Percentiles rank a stretch among this genome's conserved stretches.
Conservation (phyloP, 257 asterid genomes). For the Dorcoceras hygrometricum region DNA sequence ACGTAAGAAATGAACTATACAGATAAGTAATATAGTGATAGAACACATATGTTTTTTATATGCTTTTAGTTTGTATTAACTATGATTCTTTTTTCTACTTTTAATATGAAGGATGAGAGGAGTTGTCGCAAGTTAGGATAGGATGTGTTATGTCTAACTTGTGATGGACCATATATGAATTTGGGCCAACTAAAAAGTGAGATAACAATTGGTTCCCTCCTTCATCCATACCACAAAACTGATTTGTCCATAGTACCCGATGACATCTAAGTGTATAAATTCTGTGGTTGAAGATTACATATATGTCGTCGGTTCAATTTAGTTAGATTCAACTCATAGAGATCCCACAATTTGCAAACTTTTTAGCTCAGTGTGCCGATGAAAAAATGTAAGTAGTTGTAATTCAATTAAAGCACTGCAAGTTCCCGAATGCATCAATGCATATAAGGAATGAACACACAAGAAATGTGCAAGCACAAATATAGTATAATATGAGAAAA, state of each 20-base stretch:
- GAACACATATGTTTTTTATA: not conserved
- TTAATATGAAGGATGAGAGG: not conserved
- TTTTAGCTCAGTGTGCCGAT: not conserved
- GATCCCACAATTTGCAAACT: not conserved
- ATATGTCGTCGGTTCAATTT: not conserved
- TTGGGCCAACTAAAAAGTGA: not conserved
- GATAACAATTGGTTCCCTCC: not conserved
- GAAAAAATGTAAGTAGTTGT: not conserved
- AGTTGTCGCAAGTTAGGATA: not conserved
- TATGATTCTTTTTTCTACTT: too few species aligned
- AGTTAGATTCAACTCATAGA: not conserved
- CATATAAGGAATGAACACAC: not conserved
- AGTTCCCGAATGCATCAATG: not conserved
- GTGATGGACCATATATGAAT: not conserved
- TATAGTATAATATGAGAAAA: not conserved
- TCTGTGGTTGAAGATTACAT: conserved; percentile 8
- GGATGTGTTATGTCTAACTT: not conserved
- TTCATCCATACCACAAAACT: too few species aligned
- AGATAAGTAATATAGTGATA: too few species aligned
- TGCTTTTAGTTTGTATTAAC: too few species aligned
- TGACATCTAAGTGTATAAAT: conserved; percentile 4
- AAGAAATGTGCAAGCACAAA: not conserved
- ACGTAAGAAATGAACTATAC: too few species aligned
- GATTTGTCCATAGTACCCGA: not conserved
- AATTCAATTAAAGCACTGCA: too few species aligned